Evolutionary conservation across 768 basidiomycete genomes (phyloP), one percentile per base, ranked within the genome.

Genomic region (Termitomyces sp.): DNA sequence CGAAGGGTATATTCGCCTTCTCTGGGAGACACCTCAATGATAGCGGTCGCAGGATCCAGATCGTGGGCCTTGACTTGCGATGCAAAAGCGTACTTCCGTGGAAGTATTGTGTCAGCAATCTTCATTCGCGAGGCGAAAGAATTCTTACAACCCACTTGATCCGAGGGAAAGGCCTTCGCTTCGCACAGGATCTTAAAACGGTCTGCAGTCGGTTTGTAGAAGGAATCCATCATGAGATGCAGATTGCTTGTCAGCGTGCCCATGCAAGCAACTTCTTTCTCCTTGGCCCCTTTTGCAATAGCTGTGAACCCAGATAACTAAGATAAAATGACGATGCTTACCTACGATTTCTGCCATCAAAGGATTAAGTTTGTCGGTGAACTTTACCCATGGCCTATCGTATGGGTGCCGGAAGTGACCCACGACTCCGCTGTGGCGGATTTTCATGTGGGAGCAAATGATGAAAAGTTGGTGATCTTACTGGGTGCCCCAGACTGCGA

Each of bases 181-280:
- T 99, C 97, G 75, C 93, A 96, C 58, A 99, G 77, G 70, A 99
- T 94, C 81, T 95, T 98, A 79, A 83, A 94, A 55, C 95, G 86
- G 63, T 80, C 79, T 56, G 82, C 68, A 30, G 91, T 93, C 20
- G 97, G 97, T 59, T 89, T 87, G 75, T 98, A 98, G 75, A 99
- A 98, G 28, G 87, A 86, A 69, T 86, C 82, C 86, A 98, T 91
- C 85, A 97, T 87, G 61, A 95, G 85, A 77, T 99, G 95, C 59
- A 99, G 81, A 78, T 99, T 99, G 66, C 87, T 86, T 49, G 97
- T 99, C 71, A 98, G 75, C 52, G 94, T 93, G 71, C 91, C 87
- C 87, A 98, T 98, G 74, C 93, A 94, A 18, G 91, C 93, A 50
- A 98, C 91, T 81, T 99, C 97, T 62, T 83, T 81, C 74, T 88